phyloP scores from a whole-genome alignment of 768 basidiomycete species.

The Suillus bovinus region DNA sequence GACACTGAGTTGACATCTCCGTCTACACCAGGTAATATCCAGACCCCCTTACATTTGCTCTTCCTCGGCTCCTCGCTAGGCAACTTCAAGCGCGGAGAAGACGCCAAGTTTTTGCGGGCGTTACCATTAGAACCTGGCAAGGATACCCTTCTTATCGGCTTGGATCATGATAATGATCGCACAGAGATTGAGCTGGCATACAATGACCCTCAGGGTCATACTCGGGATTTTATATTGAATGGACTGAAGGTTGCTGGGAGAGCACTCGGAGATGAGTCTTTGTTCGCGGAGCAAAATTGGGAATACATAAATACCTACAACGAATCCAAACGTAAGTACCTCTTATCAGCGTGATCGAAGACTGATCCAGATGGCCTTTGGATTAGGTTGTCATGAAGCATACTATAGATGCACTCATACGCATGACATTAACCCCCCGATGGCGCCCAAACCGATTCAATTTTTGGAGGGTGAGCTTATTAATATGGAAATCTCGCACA shows the following conservation, averaged over 20 bases:
- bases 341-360: not conserved
- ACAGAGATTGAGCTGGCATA: slow-evolving; percentile 82
- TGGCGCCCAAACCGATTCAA: slow-evolving; percentile 40
- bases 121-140: slow-evolving; percentile 77
- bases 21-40: slow-evolving; percentile 47
- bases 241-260: slow-evolving; percentile 71
- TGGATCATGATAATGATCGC: slow-evolving; percentile 80
- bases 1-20: slow-evolving; percentile 25
- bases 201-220: slow-evolving; percentile 76
- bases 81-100: slow-evolving; percentile 77
- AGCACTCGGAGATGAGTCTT: slow-evolving; percentile 61
- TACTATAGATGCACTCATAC: slow-evolving; percentile 68
- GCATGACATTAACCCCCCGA: slow-evolving; percentile 58
- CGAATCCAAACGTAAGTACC: slow-evolving; percentile 45
- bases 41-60: slow-evolving; percentile 72
- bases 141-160: slow-evolving; percentile 87
- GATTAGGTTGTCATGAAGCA: slow-evolving; percentile 77
- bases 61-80: slow-evolving; percentile 93
- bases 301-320: slow-evolving; percentile 68
- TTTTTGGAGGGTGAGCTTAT: slow-evolving; percentile 77
- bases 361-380: not conserved
- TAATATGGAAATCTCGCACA: slow-evolving; percentile 85
- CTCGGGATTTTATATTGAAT: slow-evolving; percentile 82
- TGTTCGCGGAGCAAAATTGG: slow-evolving; percentile 73
- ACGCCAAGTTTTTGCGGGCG: slow-evolving; percentile 70